These are phyloP conservation scores for Rubia yunnanensis DNA, from an alignment of 257 asterid species.

Conservation along the genomic window DNA sequence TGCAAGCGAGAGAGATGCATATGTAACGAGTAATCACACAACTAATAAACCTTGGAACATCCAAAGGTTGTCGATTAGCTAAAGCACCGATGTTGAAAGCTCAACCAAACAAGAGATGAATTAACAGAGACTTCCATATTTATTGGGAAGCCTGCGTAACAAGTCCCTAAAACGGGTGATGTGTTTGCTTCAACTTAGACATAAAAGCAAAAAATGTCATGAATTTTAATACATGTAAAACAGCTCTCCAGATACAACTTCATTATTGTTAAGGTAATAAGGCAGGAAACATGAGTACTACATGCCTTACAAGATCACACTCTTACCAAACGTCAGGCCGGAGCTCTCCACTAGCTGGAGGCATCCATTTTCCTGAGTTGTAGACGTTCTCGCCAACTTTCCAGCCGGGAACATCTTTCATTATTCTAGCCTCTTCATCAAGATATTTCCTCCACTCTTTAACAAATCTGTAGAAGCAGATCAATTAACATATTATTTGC, in stretches of 20 bases:
- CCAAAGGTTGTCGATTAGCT: not conserved
- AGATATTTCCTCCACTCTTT: slow-evolving; percentile 76
- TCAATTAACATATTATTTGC: not conserved
- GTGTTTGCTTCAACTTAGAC: not conserved
- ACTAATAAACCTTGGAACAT: not conserved
- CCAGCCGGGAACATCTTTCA: slow-evolving; percentile 99
- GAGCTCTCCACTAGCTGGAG: slow-evolving; percentile 91
- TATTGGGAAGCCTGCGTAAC: not conserved
- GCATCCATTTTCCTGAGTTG: slow-evolving; percentile 96
- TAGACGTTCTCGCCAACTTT: slow-evolving; percentile 89
- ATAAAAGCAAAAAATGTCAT: not conserved
- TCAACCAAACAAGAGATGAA: not conserved
- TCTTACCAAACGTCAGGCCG: slow-evolving; percentile 86
- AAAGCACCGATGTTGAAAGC: not conserved
- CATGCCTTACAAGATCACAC: not conserved
- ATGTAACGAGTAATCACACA: not conserved
- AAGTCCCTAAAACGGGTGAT: not conserved
- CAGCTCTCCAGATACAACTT: slow-evolving; percentile 22
- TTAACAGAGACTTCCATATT: not conserved
- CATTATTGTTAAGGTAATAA: slow-evolving; percentile 22
- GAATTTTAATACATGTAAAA: slow-evolving; percentile 11
- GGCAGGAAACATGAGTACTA: slow-evolving; percentile 13
- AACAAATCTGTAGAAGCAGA: slow-evolving; percentile 42
- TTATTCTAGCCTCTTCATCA: slow-evolving; percentile 81
- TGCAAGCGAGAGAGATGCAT: not conserved